Conservation (phyloP, 225 moss, liverwort and hornwort genomes). For the Straminergon stramineum region DNA sequence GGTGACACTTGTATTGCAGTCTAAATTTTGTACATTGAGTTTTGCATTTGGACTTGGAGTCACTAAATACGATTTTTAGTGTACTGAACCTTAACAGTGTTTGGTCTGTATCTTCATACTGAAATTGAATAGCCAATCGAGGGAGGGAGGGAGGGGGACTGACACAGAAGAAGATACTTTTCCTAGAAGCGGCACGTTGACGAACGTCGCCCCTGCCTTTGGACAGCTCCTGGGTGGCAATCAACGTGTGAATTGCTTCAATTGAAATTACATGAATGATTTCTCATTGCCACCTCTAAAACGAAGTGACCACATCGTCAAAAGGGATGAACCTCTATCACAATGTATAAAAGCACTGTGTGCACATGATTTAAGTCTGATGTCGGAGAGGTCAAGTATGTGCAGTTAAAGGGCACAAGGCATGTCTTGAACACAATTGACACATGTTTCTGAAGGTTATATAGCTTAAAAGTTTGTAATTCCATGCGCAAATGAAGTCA, state of each 20-base stretch:
- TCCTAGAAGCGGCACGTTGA: no score
- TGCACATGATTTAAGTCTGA: neutral
- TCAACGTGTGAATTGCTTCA: neutral
- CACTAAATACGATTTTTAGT: no score
- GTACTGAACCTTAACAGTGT: neutral
- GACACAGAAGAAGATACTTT: no score
- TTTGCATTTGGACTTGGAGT: neutral
- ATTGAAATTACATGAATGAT: neutral
- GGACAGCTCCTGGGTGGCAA: neutral
- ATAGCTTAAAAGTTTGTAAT: neutral
- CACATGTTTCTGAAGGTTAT: neutral
- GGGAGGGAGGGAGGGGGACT: neutral
- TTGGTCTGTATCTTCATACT: neutral
- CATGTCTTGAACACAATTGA: neutral
- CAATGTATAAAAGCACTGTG: neutral
- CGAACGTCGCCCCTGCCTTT: neutral
- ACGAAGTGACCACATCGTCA: neutral
- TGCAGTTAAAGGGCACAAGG: neutral
- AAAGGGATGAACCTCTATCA: neutral
- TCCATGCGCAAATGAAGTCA: neutral
- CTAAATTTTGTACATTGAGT: neutral
- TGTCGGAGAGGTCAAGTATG: neutral
- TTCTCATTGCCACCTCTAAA: neutral
- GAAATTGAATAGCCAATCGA: neutral
- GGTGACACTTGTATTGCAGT: neutral